phyloP scores from a whole-genome alignment of 495 filamentous ascomycete species.

The Hyphodiscus hymeniophilus region DNA sequence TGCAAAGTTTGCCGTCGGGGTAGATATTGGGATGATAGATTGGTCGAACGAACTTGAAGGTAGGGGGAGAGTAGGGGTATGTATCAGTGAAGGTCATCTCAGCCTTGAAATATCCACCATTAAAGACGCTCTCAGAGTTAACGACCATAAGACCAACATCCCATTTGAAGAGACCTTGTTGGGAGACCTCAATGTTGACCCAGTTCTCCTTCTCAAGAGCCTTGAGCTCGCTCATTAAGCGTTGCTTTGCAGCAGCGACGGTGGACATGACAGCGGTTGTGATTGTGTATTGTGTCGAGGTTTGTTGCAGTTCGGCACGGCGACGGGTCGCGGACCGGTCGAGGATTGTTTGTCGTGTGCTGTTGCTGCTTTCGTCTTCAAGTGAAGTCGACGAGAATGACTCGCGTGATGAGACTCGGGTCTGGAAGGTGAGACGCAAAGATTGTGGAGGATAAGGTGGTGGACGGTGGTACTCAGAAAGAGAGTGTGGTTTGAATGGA shows the following conservation, averaged over 20 bases:
- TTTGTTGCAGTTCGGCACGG: no score
- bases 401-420: no score
- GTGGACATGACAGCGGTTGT: constrained; percentile 5
- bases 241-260: constrained; percentile 52
- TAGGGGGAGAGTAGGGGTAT: constrained; percentile 88
- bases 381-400: no score
- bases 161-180: constrained; percentile 79
- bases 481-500: no score
- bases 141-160: constrained; percentile 81
- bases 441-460: no score
- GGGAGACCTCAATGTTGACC: constrained; percentile 77
- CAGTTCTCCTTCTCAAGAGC: constrained; percentile 78
- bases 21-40: constrained; percentile 94
- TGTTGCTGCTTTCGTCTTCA: neutral
- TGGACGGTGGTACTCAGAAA: no score
- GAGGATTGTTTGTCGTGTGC: neutral
- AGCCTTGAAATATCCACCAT: constrained; percentile 83
- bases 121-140: constrained; percentile 84
- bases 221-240: constrained; percentile 87
- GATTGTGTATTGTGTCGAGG: neutral
- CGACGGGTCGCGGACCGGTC: no score
- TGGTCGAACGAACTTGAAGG: constrained; percentile 77
- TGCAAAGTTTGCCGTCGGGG: constrained; percentile 81
- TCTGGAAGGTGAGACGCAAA: no score
- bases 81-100: constrained; percentile 80